These are phyloP conservation scores for Nannochloropsis oceanica DNA, from an alignment of 108 stramenopile genomes.

Conservation along the genomic window DNA sequence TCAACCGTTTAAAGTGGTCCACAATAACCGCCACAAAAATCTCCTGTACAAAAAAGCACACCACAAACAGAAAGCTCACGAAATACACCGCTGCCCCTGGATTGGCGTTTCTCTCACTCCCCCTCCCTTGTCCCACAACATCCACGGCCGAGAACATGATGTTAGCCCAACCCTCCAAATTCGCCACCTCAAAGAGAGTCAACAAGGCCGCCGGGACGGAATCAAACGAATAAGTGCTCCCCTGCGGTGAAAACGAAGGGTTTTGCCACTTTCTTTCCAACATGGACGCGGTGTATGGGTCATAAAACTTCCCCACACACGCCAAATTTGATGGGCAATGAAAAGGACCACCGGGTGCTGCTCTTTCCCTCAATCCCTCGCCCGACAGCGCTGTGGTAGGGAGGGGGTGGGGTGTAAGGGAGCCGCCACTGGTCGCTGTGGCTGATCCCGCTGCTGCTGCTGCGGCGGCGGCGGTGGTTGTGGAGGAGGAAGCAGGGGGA, in stretches of 20 bases:
- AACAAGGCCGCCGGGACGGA: not conserved
- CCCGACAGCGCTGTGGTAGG: too few relatives aligned
- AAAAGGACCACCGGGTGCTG: not conserved
- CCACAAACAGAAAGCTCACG: not conserved
- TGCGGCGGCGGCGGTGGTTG: too few relatives aligned
- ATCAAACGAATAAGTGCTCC: not conserved
- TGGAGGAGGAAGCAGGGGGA: not conserved
- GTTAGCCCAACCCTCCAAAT: not conserved
- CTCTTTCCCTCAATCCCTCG: too few relatives aligned
- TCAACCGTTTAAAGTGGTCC: not conserved
- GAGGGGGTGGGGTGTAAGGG: too few relatives aligned
- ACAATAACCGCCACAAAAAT: not conserved
- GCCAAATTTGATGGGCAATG: not conserved
- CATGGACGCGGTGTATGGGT: not conserved
- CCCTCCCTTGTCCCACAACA: not conserved
- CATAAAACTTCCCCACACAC: not conserved
- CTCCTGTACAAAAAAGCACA: not conserved
- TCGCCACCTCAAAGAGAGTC: not conserved
- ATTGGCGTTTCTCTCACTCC: not conserved
- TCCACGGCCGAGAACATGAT: not conserved
- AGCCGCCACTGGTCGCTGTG: too few relatives aligned
- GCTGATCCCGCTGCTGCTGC: too few relatives aligned
- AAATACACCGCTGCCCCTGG: not conserved
- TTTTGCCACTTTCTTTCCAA: not conserved
- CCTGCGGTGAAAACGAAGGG: not conserved